phyloP scores from a whole-genome alignment of 2,329 filamentous ascomycete genomes.

The Ascochyta rabiei region DNA sequence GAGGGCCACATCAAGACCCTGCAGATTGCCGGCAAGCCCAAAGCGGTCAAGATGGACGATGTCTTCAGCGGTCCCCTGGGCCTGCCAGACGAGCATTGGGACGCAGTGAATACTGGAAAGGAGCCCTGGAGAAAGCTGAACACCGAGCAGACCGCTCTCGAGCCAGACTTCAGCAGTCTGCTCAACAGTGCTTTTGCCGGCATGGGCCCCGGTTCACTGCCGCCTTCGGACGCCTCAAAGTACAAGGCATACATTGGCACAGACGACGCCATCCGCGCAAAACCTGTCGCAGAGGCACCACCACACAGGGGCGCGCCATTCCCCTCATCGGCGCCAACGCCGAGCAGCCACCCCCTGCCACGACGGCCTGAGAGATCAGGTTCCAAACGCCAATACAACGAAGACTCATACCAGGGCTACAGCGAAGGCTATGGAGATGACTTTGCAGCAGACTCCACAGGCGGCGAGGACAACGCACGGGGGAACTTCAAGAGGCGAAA shows the following conservation, averaged over 20 bases:
- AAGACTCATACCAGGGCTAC: conserved; percentile 76
- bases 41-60: conserved; percentile 51
- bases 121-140: conserved; percentile 45
- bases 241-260: conserved; percentile 54
- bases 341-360: conserved; percentile 48
- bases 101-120: conserved; percentile 47
- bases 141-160: conserved; percentile 34
- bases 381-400: conserved; percentile 78
- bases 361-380: conserved; percentile 66
- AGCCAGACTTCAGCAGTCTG: conserved; percentile 36
- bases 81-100: conserved; percentile 51
- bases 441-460: conserved; percentile 70
- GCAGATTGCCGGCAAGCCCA: conserved; percentile 56
- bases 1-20: conserved; percentile 59
- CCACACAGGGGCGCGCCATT: conserved; percentile 30
- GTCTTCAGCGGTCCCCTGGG: conserved; percentile 45
- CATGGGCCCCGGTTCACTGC: conserved; percentile 52
- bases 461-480: conserved; percentile 67
- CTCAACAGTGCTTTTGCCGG: conserved; percentile 50
- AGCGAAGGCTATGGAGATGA: conserved; percentile 74
- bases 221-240: conserved; percentile 48
- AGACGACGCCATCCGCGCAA: conserved; percentile 48
- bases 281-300: conserved; percentile 29
- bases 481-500: conserved; percentile 44
- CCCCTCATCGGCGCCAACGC: conserved; percentile 32